Percentiles rank a stretch among this genome's conserved stretches.
These are phyloP conservation scores for Helicostylum pulchrum DNA, from an alignment of 192 early-diverging fungal genomes.

Conservation along the genomic window DNA sequence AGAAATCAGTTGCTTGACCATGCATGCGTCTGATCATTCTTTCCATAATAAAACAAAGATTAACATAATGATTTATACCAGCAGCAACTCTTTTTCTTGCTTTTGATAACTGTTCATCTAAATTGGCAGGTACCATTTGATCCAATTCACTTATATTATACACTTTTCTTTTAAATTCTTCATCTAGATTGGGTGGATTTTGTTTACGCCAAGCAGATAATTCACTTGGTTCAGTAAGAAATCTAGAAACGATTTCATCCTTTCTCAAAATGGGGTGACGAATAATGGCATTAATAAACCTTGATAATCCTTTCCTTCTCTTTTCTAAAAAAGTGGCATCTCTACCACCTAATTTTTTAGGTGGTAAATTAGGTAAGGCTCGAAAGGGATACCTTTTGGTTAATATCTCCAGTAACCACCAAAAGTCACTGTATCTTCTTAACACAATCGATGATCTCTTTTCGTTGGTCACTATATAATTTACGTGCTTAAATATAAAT, in stretches of 20 bases:
- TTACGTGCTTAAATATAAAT: conserved; percentile 78
- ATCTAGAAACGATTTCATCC: conserved; percentile 60
- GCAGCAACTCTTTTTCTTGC: conserved; percentile 44
- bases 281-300: conserved; percentile 73
- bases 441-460: conserved; percentile 55
- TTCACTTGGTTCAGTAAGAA: conserved; percentile 67
- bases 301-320: conserved; percentile 62
- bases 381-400: conserved; percentile 77
- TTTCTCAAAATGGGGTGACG: conserved; percentile 70
- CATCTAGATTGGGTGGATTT: conserved; percentile 50
- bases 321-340: conserved; percentile 70
- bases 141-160: conserved; percentile 34
- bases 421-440: conserved; percentile 89
- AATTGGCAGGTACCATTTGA: conserved; percentile 44
- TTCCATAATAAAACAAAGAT: conserved; percentile 59
- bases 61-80: conserved; percentile 57
- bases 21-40: conserved; percentile 59
- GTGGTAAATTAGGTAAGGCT: conserved; percentile 78
- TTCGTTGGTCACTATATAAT: conserved; percentile 83
- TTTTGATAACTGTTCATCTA: conserved; percentile 50
- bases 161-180: conserved; percentile 49
- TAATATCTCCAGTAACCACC: conserved; percentile 82
- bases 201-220: conserved; percentile 56
- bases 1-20: conserved; percentile 59
- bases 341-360: conserved; percentile 82